phyloP scores from a whole-genome alignment of 768 basidiomycete species.

The Tricholoma hemisulphureum region DNA sequence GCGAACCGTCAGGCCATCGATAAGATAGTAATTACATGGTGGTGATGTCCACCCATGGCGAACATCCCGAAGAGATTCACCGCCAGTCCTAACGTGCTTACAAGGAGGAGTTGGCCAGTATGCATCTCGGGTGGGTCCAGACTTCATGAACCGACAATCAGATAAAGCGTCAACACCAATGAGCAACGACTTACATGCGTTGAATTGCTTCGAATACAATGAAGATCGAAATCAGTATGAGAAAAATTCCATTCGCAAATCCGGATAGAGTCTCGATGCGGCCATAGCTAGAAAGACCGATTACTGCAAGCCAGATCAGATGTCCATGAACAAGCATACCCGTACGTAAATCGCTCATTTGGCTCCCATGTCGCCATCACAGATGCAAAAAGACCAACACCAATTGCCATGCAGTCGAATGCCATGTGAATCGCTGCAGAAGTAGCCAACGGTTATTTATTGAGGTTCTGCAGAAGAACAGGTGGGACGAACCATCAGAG shows the following conservation, averaged over 20 bases:
- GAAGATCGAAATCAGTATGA: slow-evolving; percentile 93
- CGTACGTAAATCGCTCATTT: slow-evolving; percentile 93
- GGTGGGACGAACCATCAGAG: slow-evolving; percentile 71
- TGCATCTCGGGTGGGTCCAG: slow-evolving; percentile 98
- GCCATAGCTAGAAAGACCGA: slow-evolving; percentile 65
- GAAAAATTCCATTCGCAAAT: slow-evolving; percentile 95
- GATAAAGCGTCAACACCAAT: neutral
- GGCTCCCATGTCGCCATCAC: slow-evolving; percentile 99
- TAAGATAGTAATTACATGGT: slow-evolving; percentile 53
- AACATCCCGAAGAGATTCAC: slow-evolving; percentile 99
- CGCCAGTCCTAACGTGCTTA: slow-evolving; percentile 84
- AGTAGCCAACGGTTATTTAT: slow-evolving; percentile 4
- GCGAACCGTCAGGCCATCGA: neutral
- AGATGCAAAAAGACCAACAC: slow-evolving; percentile 90
- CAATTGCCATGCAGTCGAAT: slow-evolving; percentile 98
- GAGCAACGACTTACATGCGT: slow-evolving; percentile 60
- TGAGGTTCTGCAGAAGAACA: neutral
- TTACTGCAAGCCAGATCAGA: neutral
- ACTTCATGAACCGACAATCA: slow-evolving; percentile 34
- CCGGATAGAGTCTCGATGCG: slow-evolving; percentile 97
- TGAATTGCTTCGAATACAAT: slow-evolving; percentile 98
- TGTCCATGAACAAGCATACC: slow-evolving; percentile 44
- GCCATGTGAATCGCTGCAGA: slow-evolving; percentile 95
- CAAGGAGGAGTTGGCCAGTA: slow-evolving; percentile 85
- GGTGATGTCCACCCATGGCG: slow-evolving; percentile 95